phyloP scores from a whole-genome alignment of 2,329 filamentous ascomycete genomes.

The Colletotrichum paranaense region DNA sequence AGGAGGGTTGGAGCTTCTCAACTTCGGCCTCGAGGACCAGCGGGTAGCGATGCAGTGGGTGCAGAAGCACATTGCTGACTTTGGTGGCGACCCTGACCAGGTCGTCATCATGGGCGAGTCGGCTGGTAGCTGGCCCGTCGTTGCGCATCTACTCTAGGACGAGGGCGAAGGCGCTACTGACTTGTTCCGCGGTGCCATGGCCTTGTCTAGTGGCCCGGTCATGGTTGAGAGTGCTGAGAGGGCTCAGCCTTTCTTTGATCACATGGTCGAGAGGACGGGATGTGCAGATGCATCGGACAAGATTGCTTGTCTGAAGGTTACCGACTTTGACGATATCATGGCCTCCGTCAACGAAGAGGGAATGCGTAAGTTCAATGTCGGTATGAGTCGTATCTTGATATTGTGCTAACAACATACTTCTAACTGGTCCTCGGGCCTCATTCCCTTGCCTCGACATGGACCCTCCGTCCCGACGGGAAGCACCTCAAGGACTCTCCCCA shows the following conservation, averaged over 20 bases:
- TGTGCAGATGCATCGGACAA: neutral
- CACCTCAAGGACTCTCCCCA: constrained; percentile 16
- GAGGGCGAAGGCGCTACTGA: constrained; percentile 69
- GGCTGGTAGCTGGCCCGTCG: constrained; percentile 42
- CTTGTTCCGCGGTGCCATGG: constrained; percentile 73
- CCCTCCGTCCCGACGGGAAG: constrained; percentile 8
- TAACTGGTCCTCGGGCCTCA: constrained; percentile 6
- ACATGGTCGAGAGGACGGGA: constrained; percentile 10
- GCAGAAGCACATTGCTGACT: constrained; percentile 43
- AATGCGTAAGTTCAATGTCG: neutral
- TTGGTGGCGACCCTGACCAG: constrained; percentile 44
- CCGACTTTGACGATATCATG: constrained; percentile 20
- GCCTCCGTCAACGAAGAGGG: constrained; percentile 19
- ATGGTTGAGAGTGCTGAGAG: constrained; percentile 17
- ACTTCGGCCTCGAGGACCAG: constrained; percentile 43
- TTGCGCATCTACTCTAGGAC: constrained; percentile 57
- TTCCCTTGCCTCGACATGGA: constrained; percentile 10
- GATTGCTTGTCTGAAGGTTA: constrained; percentile 17
- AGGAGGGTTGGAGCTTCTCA: constrained; percentile 44
- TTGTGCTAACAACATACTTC: neutral
- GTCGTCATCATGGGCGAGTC: constrained; percentile 48
- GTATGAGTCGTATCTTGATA: too few species aligned
- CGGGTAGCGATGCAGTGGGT: constrained; percentile 47
- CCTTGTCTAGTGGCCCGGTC: constrained; percentile 57
- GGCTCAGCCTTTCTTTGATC: neutral